Conservation (phyloP, 2,329 filamentous ascomycete genomes). For the Colletotrichum abscissum region DNA sequence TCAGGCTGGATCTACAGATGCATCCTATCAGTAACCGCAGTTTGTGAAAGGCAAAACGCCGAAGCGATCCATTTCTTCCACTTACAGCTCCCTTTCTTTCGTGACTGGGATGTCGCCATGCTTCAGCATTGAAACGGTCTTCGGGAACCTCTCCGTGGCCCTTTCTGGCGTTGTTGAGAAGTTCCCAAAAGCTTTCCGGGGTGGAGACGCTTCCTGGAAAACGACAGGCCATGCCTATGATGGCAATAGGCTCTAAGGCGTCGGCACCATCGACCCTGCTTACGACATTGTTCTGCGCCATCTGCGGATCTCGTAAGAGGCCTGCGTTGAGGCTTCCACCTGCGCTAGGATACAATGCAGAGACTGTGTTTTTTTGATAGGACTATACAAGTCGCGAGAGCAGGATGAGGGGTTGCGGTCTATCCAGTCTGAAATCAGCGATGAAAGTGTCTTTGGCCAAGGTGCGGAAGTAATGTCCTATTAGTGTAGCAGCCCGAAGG, state of each 20-base stretch:
- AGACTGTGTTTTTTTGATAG: no score
- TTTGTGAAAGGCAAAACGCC: background rate
- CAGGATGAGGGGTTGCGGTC: no score
- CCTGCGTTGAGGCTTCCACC: no score
- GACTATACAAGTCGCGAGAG: no score
- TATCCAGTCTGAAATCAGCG: no score
- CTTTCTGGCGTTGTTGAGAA: background rate
- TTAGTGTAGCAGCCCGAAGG: no score
- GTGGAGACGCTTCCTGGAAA: background rate
- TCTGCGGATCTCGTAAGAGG: no score
- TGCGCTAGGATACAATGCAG: no score
- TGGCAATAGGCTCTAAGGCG: background rate
- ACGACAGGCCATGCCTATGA: constrained; percentile 11
- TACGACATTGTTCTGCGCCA: no score
- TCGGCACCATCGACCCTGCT: no score
- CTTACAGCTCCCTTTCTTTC: background rate
- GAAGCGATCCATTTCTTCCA: background rate
- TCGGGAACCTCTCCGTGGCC: background rate
- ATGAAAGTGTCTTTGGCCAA: no score
- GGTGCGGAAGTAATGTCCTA: no score
- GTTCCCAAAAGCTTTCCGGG: background rate
- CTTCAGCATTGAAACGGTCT: constrained; percentile 1
- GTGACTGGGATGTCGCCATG: constrained; percentile 11
- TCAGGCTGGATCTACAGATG: background rate
- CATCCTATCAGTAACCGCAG: background rate